Evolutionary conservation across 805 yeast genomes (phyloP).

Genomic region (Millerozyma miso): DNA sequence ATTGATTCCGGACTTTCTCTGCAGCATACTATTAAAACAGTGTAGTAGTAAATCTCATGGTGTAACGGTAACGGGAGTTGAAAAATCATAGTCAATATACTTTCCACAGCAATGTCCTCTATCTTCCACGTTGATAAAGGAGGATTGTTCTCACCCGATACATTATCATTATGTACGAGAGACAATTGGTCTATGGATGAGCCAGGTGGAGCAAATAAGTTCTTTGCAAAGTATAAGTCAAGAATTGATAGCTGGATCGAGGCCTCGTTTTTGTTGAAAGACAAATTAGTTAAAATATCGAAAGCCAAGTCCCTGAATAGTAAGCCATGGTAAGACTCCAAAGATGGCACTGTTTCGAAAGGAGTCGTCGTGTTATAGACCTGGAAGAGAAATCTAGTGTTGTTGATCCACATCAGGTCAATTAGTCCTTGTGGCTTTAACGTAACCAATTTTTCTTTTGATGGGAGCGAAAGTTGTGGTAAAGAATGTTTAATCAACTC

Average conservation of each 20-base stretch:
- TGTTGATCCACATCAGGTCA: conserved; percentile 60
- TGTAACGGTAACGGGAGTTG: conserved; percentile 65
- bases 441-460: conserved; percentile 12
- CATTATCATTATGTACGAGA: conserved; percentile 37
- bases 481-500: conserved; percentile 37
- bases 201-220: conserved; percentile 55
- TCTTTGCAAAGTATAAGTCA: conserved; percentile 65
- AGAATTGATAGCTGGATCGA: conserved; percentile 76
- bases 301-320: conserved; percentile 69
- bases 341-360: conserved; percentile 54
- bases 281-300: conserved; percentile 74
- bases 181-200: conserved; percentile 68
- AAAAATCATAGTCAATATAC: conserved; percentile 72
- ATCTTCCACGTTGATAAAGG: conserved; percentile 76
- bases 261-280: conserved; percentile 84
- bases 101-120: conserved; percentile 85
- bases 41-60: conserved; percentile 73
- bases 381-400: conserved; percentile 58
- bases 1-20: conserved; percentile 65
- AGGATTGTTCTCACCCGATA: conserved; percentile 36
- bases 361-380: conserved; percentile 52
- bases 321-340: conserved; percentile 40
- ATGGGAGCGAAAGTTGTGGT: conserved; percentile 37
- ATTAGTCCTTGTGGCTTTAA: conserved; percentile 31
- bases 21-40: conserved; percentile 84